These are phyloP conservation scores for Echium plantagineum DNA, from an alignment of 257 asterid species.

Conservation along the genomic window DNA sequence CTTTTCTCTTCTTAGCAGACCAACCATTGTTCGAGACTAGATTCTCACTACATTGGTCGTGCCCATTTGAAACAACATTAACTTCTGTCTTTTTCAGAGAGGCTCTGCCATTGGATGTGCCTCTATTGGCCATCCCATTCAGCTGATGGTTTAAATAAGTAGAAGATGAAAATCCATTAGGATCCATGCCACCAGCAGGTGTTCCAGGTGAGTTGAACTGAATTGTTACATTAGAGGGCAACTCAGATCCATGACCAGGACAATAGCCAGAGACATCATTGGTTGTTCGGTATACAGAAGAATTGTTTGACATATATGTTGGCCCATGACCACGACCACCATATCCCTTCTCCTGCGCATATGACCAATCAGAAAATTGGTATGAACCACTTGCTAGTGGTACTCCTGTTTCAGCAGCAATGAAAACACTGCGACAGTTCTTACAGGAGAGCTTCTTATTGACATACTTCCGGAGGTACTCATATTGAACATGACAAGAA, in stretches of 20 bases:
- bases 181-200: conserved; percentile 39
- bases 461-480: conserved; percentile 75
- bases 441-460: conserved; percentile 84
- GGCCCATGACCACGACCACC: conserved; percentile 35
- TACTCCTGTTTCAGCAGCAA: conserved; percentile 82
- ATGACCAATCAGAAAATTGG: conserved; percentile 54
- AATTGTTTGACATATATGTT: conserved; percentile 26
- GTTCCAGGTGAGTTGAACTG: conserved; percentile 50
- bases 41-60: conserved; percentile 23
- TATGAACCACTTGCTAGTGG: conserved; percentile 48
- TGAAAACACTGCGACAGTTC: conserved; percentile 87
- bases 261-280: conserved; percentile 52
- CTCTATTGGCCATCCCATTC: conserved; percentile 36
- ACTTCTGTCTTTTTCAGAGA: conserved; percentile 24
- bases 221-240: conserved; percentile 57
- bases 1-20: conserved; percentile 71
- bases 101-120: conserved; percentile 37
- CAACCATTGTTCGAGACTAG: conserved; percentile 52
- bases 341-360: conserved; percentile 49
- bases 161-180: conserved; percentile 45
- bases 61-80: conserved; percentile 29
- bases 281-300: conserved; percentile 38
- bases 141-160: conserved; percentile 35
- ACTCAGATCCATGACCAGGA: conserved; percentile 46
- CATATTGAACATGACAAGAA: conserved; percentile 88